Base-by-base conservation (phyloP, 139 green algal species). In the Coelastrella sp. region DNA sequence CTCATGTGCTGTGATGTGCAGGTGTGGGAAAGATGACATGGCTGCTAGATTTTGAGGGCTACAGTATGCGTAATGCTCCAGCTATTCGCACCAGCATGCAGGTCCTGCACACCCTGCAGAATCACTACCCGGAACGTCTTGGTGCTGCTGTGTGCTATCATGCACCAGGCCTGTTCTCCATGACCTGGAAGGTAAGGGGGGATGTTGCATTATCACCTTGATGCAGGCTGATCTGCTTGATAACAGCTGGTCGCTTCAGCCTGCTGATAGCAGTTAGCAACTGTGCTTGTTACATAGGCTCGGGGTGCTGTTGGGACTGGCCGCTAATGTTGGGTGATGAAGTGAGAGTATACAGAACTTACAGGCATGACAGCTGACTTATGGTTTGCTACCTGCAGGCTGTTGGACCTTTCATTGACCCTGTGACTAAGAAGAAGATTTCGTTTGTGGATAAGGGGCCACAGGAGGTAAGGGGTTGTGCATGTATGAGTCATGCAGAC, bases 61-160 rank as follows among this genome's bases (percentile, higher is more conserved):
- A 96, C 89, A 88, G 72, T 15, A 64, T 91, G 59, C 74, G 88
- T 40, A 96, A 96, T 76, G 91, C 93, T 1, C 94, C 95, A 19
- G 91, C 94, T 3, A 74, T 96, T 37, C 90, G 87, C 60, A 85
- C 93, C 8, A 86, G 83, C 23, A 41, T 94, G 21, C 53, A 77
- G 25, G 90, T 90, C 59, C 85, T 94, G 59, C 40, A 88, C 40
- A 92, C 92, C 2, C 82, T 87, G 69, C 93, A 96, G 87, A 96
- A 95, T 85, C 94, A 98, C 87, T 98, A 95, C 74, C 94, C 94
- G 0, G 95, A 98, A 89, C 91, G 95, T 6, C 88, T 98, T 43
- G 95, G 94, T 34, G 60, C 89, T 41, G 92, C 95, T 1, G 86
- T 96, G 35, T 95, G 89, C 83, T 97, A 92, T 71, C 89, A 93